Evolutionary conservation across 768 basidiomycete species (phyloP), one percentile per base, ranked within the genome.

Genomic region (Rhodotorula sphaerocarpa): DNA sequence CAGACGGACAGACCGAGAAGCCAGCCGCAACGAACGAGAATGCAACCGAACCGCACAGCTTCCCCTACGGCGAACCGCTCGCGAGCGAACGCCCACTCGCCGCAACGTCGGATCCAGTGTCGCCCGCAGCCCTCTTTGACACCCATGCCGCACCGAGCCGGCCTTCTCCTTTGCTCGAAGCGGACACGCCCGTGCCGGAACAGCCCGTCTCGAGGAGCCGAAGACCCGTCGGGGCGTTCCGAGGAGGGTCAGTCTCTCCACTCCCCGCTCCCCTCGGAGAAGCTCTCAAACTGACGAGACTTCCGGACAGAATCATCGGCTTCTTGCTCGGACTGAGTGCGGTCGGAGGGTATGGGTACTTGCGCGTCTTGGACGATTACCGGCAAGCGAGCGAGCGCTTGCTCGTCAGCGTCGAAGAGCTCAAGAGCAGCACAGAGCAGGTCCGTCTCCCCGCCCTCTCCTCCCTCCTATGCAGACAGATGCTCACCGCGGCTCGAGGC

Each of bases 291-390:
- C 27, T 15, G 46, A 18, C 9, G 3, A 25, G 15, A 39, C 11
- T n/a, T n/a, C n/a, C 52, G 34, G 46, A 48, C 57, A 64, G 63
- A 0, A 14, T 65, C 28, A 65, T 65, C 54, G 63, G 65, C 30
- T 66, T 66, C 59, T 46, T 66, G 9, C 36, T 59, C 30, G 65
- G 65, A 14, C 14, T 58, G 33, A 45, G 59, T 3, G n/a, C 52
- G n/a, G 30, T 61, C n/a, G 65, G 65, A 3, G 39, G 39, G 0
- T 66, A 66, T 39, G 65, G 65, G 20, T 66, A 66, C 52, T 66
- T 48, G 46, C 46, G 50, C 10, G 41, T 66, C 14, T 44, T 66
- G 20, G 50, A 46, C 36, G 65, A 66, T 34, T 66, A 66, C 41
- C 11, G 44, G 7, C 25, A 41, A 16, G 65, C 65, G 39, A 54